Percentiles rank a stretch among this genome's conserved stretches.
Evolutionary conservation across 768 basidiomycete species (phyloP).

Genomic region (Termitomyces sp.): DNA sequence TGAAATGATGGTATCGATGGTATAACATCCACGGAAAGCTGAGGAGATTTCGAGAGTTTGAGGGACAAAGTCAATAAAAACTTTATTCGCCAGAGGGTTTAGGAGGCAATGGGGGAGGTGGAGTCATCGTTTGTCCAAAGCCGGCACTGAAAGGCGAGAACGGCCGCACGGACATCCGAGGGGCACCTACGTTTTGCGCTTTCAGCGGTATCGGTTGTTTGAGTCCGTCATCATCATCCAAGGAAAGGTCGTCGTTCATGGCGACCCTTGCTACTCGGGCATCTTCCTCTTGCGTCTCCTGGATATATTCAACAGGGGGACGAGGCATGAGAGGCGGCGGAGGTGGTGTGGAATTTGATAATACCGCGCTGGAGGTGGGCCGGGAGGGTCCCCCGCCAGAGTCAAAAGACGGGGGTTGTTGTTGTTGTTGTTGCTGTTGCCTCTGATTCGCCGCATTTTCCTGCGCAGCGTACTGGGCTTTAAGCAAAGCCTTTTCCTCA

Average conservation of each 20-base stretch:
- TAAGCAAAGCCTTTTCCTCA: slow-evolving; percentile 73
- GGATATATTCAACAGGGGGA: slow-evolving; percentile 75
- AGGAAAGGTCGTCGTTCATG: slow-evolving; percentile 23
- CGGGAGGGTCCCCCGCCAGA: slow-evolving; percentile 22
- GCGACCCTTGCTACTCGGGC: slow-evolving; percentile 43
- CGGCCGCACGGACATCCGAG: slow-evolving; percentile 32
- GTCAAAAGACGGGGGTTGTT: not conserved
- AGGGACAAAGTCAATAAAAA: not conserved
- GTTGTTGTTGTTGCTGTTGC: slow-evolving; percentile 18
- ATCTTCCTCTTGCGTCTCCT: slow-evolving; percentile 76
- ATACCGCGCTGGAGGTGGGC: slow-evolving; percentile 12
- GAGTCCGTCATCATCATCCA: slow-evolving; percentile 9
- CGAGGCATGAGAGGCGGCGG: slow-evolving; percentile 74
- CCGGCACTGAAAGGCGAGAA: slow-evolving; percentile 43
- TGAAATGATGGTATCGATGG: not conserved
- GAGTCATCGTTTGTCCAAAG: slow-evolving; percentile 23
- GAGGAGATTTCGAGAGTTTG: not conserved
- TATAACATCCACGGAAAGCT: not conserved
- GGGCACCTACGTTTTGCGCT: not conserved
- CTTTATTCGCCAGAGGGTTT: slow-evolving; percentile 23
- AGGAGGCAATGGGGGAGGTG: slow-evolving; percentile 29
- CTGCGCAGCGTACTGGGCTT: slow-evolving; percentile 57
- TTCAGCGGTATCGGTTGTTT: slow-evolving; percentile 13
- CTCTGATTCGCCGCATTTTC: slow-evolving; percentile 23
- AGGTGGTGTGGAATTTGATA: slow-evolving; percentile 22